Evolutionary conservation across 306 rosid genomes (phyloP).

Genomic region (Inga leiocalycina): DNA sequence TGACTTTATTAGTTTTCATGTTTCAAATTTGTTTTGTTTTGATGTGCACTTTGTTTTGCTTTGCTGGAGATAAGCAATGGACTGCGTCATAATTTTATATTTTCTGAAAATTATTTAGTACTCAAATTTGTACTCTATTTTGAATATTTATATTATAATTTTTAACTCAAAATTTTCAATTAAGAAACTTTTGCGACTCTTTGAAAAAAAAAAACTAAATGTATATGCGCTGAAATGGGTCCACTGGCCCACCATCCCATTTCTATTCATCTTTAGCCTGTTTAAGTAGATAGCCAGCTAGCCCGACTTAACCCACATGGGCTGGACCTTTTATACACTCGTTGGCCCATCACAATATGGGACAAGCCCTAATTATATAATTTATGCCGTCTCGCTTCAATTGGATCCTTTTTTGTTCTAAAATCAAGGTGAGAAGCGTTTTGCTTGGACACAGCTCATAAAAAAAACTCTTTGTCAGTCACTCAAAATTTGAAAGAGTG

Average conservation of each 20-base stretch:
- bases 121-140: background rate
- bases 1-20: background rate
- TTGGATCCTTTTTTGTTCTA: too few species aligned
- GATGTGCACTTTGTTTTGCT: too few species aligned
- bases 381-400: background rate
- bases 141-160: background rate
- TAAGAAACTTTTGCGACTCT: too few species aligned
- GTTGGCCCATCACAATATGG: background rate
- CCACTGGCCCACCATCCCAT: background rate
- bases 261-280: background rate
- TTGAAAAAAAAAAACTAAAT: too few species aligned
- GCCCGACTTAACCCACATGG: background rate
- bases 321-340: background rate
- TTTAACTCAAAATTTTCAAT: background rate
- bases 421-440: background rate
- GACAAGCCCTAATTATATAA: background rate
- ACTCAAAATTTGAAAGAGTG: too few species aligned
- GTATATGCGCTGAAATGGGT: background rate
- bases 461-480: too few species aligned
- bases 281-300: background rate
- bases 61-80: background rate
- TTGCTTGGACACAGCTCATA: background rate
- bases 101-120: background rate
- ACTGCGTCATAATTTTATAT: background rate
- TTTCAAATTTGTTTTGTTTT: too few species aligned